phyloP scores from a whole-genome alignment of 2,329 filamentous ascomycete species.

The Exophiala sideris region DNA sequence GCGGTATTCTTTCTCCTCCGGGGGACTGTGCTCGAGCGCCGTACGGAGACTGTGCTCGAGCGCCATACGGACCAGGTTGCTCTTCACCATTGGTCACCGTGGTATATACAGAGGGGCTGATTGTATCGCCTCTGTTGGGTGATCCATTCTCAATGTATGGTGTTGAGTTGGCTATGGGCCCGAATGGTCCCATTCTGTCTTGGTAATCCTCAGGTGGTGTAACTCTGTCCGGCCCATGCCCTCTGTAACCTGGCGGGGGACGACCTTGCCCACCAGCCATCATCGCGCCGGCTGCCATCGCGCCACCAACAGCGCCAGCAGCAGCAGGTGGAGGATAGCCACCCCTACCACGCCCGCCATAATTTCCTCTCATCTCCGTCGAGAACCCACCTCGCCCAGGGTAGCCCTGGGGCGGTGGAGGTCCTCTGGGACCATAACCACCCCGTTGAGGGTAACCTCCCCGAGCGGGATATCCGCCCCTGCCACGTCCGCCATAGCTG shows the following conservation, averaged over 20 bases:
- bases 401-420: constrained; percentile 41
- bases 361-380: constrained; percentile 32
- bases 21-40: constrained; percentile 51
- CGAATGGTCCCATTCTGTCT: constrained; percentile 9
- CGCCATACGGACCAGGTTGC: constrained; percentile 63
- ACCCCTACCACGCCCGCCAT: constrained; percentile 30
- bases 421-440: constrained; percentile 39
- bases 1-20: constrained; percentile 29
- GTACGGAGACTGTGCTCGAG: constrained; percentile 54
- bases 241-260: constrained; percentile 52
- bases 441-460: constrained; percentile 30
- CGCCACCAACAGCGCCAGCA: constrained; percentile 31
- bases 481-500: constrained; percentile 51
- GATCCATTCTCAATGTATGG: constrained; percentile 26
- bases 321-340: constrained; percentile 19
- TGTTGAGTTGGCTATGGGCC: constrained; percentile 13
- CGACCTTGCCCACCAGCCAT: constrained; percentile 39
- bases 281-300: constrained; percentile 44
- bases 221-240: constrained; percentile 38
- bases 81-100: constrained; percentile 13
- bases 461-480: constrained; percentile 51
- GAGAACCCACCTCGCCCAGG: constrained; percentile 37
- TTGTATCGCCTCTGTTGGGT: constrained; percentile 30
- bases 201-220: constrained; percentile 36
- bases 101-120: constrained; percentile 22